Conservation (phyloP, 2,329 filamentous ascomycete genomes). For the Pseudocercospora macadamiae region DNA sequence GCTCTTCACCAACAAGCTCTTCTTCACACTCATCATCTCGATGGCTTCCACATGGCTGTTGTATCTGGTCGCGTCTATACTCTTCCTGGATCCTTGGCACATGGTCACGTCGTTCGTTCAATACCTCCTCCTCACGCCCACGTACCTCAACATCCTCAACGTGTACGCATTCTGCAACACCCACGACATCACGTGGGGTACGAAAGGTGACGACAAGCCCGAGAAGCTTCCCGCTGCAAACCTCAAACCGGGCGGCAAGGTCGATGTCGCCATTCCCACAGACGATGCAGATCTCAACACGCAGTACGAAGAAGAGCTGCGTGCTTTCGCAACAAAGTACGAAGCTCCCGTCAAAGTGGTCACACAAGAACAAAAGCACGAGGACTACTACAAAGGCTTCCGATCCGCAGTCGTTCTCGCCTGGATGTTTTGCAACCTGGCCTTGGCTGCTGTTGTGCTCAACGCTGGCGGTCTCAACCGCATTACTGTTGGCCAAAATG, state of each 20-base stretch:
- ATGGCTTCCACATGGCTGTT: slow-evolving; percentile 90
- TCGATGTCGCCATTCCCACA: slow-evolving; percentile 80
- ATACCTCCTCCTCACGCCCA: slow-evolving; percentile 92
- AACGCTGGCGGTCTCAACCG: slow-evolving; percentile 48
- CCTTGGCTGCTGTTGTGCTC: slow-evolving; percentile 80
- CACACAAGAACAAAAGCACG: slow-evolving; percentile 74
- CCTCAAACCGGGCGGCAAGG: slow-evolving; percentile 92
- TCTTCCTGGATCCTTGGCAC: slow-evolving; percentile 99
- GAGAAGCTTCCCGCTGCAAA: slow-evolving; percentile 87
- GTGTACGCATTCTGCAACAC: slow-evolving; percentile 99
- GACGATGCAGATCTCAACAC: slow-evolving; percentile 95
- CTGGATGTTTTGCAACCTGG: slow-evolving; percentile 98
- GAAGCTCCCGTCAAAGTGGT: slow-evolving; percentile 69
- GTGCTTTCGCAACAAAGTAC: slow-evolving; percentile 72
- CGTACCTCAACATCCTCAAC: slow-evolving; percentile 97
- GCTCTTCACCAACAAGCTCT: slow-evolving; percentile 84
- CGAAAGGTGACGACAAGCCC: slow-evolving; percentile 95
- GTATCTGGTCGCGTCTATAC: slow-evolving; percentile 85
- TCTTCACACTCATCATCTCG: slow-evolving; percentile 92
- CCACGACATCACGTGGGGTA: slow-evolving; percentile 97
- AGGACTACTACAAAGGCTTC: slow-evolving; percentile 98
- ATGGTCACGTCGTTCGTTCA: slow-evolving; percentile 94
- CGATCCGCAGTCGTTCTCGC: slow-evolving; percentile 86
- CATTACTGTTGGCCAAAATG: slow-evolving; percentile 36
- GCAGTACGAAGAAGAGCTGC: slow-evolving; percentile 86